A percentile compares a stretch with the other conserved stretches of the same genome.
Evolutionary conservation across 768 basidiomycete species (phyloP).

Genomic region (Lactarius evosmus): DNA sequence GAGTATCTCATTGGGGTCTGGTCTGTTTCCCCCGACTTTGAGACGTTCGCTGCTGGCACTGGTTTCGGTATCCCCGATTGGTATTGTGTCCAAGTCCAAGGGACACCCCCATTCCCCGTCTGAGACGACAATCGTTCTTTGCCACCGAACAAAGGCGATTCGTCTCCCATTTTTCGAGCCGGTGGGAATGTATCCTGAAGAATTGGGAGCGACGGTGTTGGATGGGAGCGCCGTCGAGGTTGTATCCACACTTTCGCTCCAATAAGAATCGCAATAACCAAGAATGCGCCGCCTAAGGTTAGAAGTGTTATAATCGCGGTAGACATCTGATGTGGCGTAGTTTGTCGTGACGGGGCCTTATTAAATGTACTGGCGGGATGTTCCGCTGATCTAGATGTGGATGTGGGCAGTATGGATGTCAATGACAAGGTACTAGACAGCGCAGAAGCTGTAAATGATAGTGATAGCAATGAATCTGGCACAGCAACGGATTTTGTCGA

Average conservation of each 20-base stretch:
- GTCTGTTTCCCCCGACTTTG: neutral
- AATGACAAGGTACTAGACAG: conserved; percentile 1
- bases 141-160: conserved; percentile 77
- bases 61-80: conserved; percentile 29
- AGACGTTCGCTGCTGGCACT: neutral
- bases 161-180: conserved; percentile 47
- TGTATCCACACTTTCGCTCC: conserved; percentile 47
- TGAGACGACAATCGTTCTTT: conserved; percentile 53
- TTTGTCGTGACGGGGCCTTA: conserved; percentile 15
- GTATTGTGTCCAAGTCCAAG: conserved; percentile 47
- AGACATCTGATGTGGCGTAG: conserved; percentile 40
- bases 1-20: conserved; percentile 16
- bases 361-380: conserved; percentile 19
- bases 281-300: conserved; percentile 48
- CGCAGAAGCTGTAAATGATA: conserved; percentile 5
- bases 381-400: conserved; percentile 18
- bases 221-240: conserved; percentile 51
- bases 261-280: conserved; percentile 49
- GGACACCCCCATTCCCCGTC: conserved; percentile 41
- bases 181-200: conserved; percentile 52
- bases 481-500: neutral
- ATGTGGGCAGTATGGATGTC: neutral
- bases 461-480: neutral
- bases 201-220: conserved; percentile 73
- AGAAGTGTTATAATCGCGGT: conserved; percentile 51